These are phyloP conservation scores for Chloranthus sessilifolius DNA, from an alignment of 164 flowering plant genomes.

Conservation along the genomic window DNA sequence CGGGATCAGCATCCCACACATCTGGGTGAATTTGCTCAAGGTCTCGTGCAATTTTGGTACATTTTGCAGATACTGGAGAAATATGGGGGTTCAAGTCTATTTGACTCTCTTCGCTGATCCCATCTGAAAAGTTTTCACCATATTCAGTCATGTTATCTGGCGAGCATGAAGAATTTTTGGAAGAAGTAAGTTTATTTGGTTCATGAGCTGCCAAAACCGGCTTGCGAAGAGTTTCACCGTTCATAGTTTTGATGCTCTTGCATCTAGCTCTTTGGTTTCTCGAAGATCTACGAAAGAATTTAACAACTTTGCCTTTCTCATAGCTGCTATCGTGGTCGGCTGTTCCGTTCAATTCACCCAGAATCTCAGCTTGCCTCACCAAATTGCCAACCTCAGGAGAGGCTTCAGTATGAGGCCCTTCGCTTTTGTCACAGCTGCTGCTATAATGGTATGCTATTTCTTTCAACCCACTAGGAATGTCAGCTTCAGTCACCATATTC, in stretches of 20 bases:
- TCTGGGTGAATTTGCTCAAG: background rate
- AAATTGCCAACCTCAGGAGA: conserved; percentile 12
- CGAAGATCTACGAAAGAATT: conserved; percentile 14
- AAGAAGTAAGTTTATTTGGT: conserved; percentile 16
- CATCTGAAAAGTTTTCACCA: conserved; percentile 16
- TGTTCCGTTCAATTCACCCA: conserved; percentile 10
- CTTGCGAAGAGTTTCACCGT: conserved; percentile 8
- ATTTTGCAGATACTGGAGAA: conserved; percentile 1
- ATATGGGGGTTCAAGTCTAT: conserved; percentile 15
- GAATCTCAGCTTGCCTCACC: conserved; percentile 10
- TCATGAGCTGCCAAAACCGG: conserved; percentile 13
- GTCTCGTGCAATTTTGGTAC: background rate
- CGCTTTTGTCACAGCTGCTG: too few relatives aligned
- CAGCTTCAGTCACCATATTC: conserved; percentile 7
- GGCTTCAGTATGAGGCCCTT: conserved; percentile 5
- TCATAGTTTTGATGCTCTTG: conserved; percentile 14
- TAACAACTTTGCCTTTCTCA: conserved; percentile 17
- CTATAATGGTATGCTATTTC: conserved; percentile 12
- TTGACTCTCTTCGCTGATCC: conserved; percentile 12
- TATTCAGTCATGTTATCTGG: conserved; percentile 11
- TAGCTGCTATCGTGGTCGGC: conserved; percentile 10
- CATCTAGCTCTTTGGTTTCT: conserved; percentile 28
- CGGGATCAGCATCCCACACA: background rate
- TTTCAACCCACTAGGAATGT: conserved; percentile 13
- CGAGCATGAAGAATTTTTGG: conserved; percentile 14